Conservation (phyloP, 768 basidiomycete genomes). For the Boletellus emodensis region DNA sequence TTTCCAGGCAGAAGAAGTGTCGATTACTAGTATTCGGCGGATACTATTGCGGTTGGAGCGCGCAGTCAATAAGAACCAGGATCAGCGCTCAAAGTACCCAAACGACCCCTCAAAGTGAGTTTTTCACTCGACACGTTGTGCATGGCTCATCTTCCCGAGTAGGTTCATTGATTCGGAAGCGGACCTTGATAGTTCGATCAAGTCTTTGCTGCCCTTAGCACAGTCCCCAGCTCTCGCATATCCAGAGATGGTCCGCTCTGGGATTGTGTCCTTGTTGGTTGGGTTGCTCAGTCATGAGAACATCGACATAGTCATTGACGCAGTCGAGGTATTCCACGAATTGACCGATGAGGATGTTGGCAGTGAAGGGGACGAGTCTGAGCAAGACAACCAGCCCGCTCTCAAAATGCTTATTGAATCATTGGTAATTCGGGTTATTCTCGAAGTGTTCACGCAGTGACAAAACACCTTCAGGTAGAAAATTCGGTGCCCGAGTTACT, state of each 20-base stretch:
- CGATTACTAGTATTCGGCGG: conserved; percentile 66
- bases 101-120: conserved; percentile 85
- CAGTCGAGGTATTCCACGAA: conserved; percentile 88
- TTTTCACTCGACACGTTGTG: not conserved
- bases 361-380: conserved; percentile 66
- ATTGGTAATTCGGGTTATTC: conserved; percentile 51
- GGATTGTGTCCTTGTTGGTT: conserved; percentile 63
- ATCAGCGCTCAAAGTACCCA: conserved; percentile 92
- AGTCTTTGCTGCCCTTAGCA: conserved; percentile 82
- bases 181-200: conserved; percentile 84
- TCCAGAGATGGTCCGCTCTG: conserved; percentile 81
- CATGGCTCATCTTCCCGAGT: conserved; percentile 2
- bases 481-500: conserved; percentile 83
- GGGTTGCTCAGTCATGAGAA: conserved; percentile 95
- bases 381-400: conserved; percentile 58
- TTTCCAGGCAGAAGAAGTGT: conserved; percentile 60
- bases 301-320: conserved; percentile 94
- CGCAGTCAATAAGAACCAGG: conserved; percentile 90
- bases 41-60: conserved; percentile 80
- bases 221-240: conserved; percentile 82
- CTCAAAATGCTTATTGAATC: conserved; percentile 71
- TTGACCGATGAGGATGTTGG: conserved; percentile 96
- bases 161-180: conserved; percentile 99
- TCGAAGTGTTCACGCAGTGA: not conserved
- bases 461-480: conserved; percentile 52